Conservation (phyloP, 305 asterid species). For the Fraxinus greggii region DNA sequence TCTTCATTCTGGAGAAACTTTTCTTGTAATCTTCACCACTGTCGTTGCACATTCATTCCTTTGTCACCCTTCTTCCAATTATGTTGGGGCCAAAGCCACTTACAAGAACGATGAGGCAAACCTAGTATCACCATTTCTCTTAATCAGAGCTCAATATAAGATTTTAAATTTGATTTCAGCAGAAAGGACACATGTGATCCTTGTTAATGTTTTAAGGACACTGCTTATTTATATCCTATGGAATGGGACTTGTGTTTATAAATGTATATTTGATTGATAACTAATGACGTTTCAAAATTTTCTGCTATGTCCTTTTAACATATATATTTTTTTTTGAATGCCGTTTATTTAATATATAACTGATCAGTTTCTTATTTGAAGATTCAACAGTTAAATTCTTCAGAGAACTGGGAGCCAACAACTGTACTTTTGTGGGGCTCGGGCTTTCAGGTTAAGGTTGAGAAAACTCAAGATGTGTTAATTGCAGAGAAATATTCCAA, state of each 20-base stretch:
- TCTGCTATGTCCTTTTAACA: not conserved
- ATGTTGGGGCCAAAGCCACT: not conserved
- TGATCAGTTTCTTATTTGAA: slow-evolving; percentile 19
- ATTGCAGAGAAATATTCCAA: slow-evolving; percentile 70
- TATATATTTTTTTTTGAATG: not conserved
- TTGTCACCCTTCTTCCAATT: not conserved
- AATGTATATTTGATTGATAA: not conserved
- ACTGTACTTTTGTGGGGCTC: slow-evolving; percentile 59
- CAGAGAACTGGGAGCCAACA: slow-evolving; percentile 86
- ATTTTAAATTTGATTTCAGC: not conserved
- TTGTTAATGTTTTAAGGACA: not conserved
- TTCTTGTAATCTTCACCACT: not conserved
- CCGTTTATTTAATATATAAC: not conserved
- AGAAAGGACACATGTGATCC: not conserved
- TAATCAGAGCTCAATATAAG: not conserved
- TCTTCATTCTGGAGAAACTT: not conserved
- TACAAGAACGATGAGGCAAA: not conserved
- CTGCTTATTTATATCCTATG: slow-evolving; percentile 1
- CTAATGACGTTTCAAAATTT: not conserved
- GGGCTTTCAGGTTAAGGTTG: slow-evolving; percentile 72
- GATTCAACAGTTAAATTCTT: slow-evolving; percentile 60
- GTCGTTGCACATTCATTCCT: not conserved
- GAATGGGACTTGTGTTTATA: not conserved
- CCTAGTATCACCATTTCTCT: not conserved
- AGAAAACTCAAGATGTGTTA: slow-evolving; percentile 53